Evolutionary conservation across 2,329 filamentous ascomycete species (phyloP).

Genomic region (Hypoxylon sp.): DNA sequence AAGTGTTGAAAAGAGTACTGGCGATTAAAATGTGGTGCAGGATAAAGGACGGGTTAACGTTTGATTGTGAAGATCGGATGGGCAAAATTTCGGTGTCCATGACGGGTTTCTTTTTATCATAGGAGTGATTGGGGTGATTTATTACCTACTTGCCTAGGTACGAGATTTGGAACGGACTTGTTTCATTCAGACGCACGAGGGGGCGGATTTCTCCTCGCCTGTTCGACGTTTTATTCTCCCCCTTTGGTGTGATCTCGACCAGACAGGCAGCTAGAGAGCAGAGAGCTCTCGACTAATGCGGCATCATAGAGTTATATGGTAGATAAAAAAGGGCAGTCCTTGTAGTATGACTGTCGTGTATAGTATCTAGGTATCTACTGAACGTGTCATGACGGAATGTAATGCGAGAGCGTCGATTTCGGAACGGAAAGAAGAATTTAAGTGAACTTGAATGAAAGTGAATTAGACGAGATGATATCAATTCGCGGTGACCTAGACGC

Average conservation of each 20-base stretch:
- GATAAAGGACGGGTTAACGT: slow-evolving; percentile 31
- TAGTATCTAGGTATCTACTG: slow-evolving; percentile 24
- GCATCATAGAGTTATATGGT: slow-evolving; percentile 41
- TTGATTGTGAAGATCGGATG: slow-evolving; percentile 28
- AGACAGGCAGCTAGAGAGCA: slow-evolving; percentile 16
- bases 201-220: slow-evolving; percentile 3
- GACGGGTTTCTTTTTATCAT: slow-evolving; percentile 24
- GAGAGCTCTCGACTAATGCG: slow-evolving; percentile 31
- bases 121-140: slow-evolving; percentile 10
- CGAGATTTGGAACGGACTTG: slow-evolving; percentile 27
- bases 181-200: slow-evolving; percentile 25
- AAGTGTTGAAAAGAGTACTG: slow-evolving; percentile 41
- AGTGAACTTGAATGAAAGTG: background rate
- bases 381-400: slow-evolving; percentile 18
- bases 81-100: slow-evolving; percentile 12
- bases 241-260: slow-evolving; percentile 10
- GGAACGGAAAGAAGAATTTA: background rate
- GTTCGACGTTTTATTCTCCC: slow-evolving; percentile 10
- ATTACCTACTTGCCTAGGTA: slow-evolving; percentile 9
- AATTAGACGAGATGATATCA: background rate
- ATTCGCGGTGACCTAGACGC: background rate
- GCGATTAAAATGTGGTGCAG: slow-evolving; percentile 31
- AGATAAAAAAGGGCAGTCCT: slow-evolving; percentile 33
- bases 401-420: slow-evolving; percentile 9
- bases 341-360: slow-evolving; percentile 21